These are phyloP conservation scores for Pseudonitzschia multiseries DNA, from an alignment of 108 stramenopile species.

Conservation along the genomic window DNA sequence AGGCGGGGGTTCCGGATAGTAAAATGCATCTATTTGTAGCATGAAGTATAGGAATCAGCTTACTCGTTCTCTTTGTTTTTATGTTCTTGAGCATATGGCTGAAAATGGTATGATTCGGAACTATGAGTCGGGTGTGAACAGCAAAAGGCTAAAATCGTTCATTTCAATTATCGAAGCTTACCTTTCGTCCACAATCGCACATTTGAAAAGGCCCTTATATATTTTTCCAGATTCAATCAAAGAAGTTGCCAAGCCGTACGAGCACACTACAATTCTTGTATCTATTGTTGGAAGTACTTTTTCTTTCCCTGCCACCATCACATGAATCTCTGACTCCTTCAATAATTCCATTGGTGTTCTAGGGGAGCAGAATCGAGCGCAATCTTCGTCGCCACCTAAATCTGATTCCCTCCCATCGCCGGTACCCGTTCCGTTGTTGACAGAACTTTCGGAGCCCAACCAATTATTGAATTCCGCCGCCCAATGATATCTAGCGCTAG, in stretches of 20 bases:
- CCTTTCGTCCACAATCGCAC: constrained; percentile 93
- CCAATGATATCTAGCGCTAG: constrained; percentile 94
- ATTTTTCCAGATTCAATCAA: constrained; percentile 53
- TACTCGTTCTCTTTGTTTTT: constrained; percentile 75
- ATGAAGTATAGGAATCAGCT: constrained; percentile 77
- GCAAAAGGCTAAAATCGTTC: neutral
- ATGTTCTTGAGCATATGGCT: constrained; percentile 93
- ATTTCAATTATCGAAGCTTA: neutral
- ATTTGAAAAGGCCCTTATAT: constrained; percentile 67
- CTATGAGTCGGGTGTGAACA: neutral
- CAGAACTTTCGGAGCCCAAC: constrained; percentile 52
- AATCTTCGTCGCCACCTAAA: neutral
- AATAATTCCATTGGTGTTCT: constrained; percentile 35
- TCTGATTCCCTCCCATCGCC: constrained; percentile 15
- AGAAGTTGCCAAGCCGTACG: constrained; percentile 75
- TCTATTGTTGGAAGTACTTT: constrained; percentile 42
- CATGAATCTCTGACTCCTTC: constrained; percentile 61
- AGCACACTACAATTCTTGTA: constrained; percentile 78
- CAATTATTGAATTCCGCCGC: constrained; percentile 86
- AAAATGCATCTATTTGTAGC: constrained; percentile 78
- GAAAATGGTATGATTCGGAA: neutral
- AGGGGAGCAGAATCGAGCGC: neutral
- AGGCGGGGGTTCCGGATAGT: constrained; percentile 95
- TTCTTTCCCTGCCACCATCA: constrained; percentile 68
- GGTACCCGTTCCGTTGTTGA: constrained; percentile 24